These are phyloP conservation scores for Trametes sanguinea DNA, from an alignment of 768 basidiomycete species.

Conservation along the genomic window DNA sequence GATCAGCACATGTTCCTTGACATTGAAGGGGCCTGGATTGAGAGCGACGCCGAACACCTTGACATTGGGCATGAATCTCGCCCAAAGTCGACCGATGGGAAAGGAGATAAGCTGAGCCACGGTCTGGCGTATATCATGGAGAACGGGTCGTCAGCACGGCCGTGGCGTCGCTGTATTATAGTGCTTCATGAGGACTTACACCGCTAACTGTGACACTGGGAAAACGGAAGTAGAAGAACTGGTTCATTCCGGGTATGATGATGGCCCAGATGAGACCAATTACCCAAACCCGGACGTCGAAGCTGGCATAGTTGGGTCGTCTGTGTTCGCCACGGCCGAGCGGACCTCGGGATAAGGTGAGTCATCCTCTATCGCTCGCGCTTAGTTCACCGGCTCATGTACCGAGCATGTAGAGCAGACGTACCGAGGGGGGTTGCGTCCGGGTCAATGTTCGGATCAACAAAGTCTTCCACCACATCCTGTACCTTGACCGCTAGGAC, in stretches of 20 bases:
- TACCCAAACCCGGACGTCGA: slow-evolving; percentile 46
- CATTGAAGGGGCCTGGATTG: slow-evolving; percentile 76
- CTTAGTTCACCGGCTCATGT: no score
- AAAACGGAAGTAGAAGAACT: slow-evolving; percentile 78
- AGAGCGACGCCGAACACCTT: slow-evolving; percentile 60
- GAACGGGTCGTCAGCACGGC: no score
- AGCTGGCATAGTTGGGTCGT: slow-evolving; percentile 60
- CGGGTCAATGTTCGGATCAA: slow-evolving; percentile 39
- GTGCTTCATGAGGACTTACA: slow-evolving; percentile 28
- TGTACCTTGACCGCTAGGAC: background rate
- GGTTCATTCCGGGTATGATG: slow-evolving; percentile 63
- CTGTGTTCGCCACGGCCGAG: slow-evolving; percentile 58
- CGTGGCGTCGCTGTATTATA: no score
- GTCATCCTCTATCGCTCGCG: slow-evolving; percentile 26
- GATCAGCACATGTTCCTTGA: slow-evolving; percentile 54
- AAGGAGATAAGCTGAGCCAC: slow-evolving; percentile 73
- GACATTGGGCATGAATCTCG: slow-evolving; percentile 52
- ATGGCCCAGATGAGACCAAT: slow-evolving; percentile 58
- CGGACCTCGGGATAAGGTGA: slow-evolving; percentile 36
- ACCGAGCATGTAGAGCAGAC: background rate
- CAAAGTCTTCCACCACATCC: slow-evolving; percentile 27
- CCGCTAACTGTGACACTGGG: slow-evolving; percentile 64
- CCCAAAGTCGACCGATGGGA: slow-evolving; percentile 64
- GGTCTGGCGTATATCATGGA: slow-evolving; percentile 37
- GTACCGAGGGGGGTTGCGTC: slow-evolving; percentile 30